phyloP scores from a whole-genome alignment of 176 grass and related monocot genomes.

The Oryza longistaminata region DNA sequence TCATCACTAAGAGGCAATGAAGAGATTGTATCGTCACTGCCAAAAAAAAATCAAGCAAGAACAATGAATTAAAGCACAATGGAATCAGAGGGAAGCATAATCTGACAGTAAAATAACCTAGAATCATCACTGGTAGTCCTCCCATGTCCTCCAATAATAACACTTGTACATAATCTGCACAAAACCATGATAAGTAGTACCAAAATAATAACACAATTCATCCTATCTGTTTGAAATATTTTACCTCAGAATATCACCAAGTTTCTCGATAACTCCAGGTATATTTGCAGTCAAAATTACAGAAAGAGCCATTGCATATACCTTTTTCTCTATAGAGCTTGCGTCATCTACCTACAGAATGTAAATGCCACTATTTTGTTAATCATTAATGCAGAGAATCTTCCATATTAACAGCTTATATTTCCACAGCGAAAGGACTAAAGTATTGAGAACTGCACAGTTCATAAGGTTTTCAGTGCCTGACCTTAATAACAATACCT shows the following conservation, averaged over 20 bases:
- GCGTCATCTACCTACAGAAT: slow-evolving; percentile 57
- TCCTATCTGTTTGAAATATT: not conserved
- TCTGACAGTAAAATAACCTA: slow-evolving; percentile 30
- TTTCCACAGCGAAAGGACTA: not conserved
- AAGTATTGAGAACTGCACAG: not conserved
- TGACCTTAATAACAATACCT: not conserved
- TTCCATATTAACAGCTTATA: not conserved
- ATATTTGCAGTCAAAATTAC: slow-evolving; percentile 61
- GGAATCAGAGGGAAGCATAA: slow-evolving; percentile 12
- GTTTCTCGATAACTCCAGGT: slow-evolving; percentile 60
- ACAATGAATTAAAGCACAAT: not conserved
- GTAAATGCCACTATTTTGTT: not conserved
- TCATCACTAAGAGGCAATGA: slow-evolving; percentile 21
- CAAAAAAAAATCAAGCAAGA: slow-evolving; percentile 15
- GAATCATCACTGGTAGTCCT: slow-evolving; percentile 46
- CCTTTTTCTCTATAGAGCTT: slow-evolving; percentile 41
- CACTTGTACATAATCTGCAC: slow-evolving; percentile 56
- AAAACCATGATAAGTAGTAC: not conserved
- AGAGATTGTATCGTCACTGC: slow-evolving; percentile 58
- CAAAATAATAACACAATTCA: not conserved
- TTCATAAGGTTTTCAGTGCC: not conserved
- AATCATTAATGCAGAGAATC: not conserved
- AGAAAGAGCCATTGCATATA: slow-evolving; percentile 56
- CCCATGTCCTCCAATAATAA: slow-evolving; percentile 52
- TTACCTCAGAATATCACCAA: slow-evolving; percentile 66